Base-by-base conservation (phyloP, 495 filamentous ascomycete genomes). In the Baudoinia panamericana region DNA sequence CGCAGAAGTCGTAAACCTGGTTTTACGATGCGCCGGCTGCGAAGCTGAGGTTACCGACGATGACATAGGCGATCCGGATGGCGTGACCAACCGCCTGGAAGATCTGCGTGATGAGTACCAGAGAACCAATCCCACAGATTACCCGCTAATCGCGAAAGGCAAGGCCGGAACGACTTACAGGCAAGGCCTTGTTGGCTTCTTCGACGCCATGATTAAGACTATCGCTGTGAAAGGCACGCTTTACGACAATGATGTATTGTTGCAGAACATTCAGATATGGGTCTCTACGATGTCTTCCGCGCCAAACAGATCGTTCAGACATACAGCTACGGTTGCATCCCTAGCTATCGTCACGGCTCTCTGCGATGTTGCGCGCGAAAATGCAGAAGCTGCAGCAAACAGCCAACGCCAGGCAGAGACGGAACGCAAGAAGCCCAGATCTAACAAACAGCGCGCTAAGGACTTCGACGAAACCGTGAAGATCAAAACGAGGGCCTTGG, bases 241-340 rank as follows among this genome's bases (percentile, higher is more conserved):
- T 18, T 88, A 87, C 64, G 72, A 68, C 28, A 79, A 93, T 41
- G 63, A 64, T 17, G 65, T 72, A 4, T 64, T 96, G 18, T 72
- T 90, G 54, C 83, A 93, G 52, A 93, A 88, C 50, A 70, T 94
- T 35, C 70, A 82, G 43, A 62, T 79, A 39, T 97, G 90, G 92
- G 64, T 93, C 21, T 74, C 75, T 13, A 73, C 78, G 16, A 81
- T 96, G 78, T 85, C 86, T 3, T 87, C 82, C 7, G 81, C 84
- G 0, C 62, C 67, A 1, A 75, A 82, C 28, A 75, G 92, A 16
- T 86, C 90, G 4, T 94, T 97, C 59, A 69, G 90, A 38, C 92
- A 96, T 58, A 97, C 90, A 0, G 77, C 86, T 1, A 93, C 88
- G 1, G 70, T 93, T 4, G 72, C 84, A 11, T 73, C 79, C 2